phyloP scores from a whole-genome alignment of 352 stramenopile species.

The Hyaloperonospora arabidopsidis region DNA sequence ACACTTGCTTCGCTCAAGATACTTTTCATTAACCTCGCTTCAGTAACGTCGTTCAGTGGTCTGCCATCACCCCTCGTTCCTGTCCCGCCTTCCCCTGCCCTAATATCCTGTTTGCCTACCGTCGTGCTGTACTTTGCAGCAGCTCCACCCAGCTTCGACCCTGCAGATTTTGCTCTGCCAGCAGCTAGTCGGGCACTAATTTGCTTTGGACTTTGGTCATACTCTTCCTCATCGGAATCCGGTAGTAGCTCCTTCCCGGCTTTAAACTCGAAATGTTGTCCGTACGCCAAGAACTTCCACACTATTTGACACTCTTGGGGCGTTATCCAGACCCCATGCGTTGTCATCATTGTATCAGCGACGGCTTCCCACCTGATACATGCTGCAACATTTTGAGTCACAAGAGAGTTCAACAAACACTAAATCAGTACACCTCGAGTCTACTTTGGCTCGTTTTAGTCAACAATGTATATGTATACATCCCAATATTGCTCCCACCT shows the following conservation, averaged over 20 bases:
- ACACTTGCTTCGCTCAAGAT: too few species aligned
- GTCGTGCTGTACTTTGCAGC: not conserved
- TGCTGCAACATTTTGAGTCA: constrained; percentile 6
- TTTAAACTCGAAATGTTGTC: constrained; percentile 11
- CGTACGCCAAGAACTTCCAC: constrained; percentile 77
- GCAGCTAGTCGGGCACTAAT: constrained; percentile 20
- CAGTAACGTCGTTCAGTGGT: not conserved
- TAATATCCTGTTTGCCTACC: not conserved
- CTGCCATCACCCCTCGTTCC: not conserved
- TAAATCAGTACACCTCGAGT: too few species aligned
- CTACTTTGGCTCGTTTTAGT: too few species aligned
- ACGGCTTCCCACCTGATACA: constrained; percentile 48
- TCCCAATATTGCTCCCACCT: constrained; percentile 9
- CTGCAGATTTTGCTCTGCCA: not conserved
- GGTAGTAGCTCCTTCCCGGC: constrained; percentile 21
- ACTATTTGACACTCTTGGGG: constrained; percentile 42
- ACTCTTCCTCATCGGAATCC: constrained; percentile 50
- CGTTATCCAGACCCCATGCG: constrained; percentile 30
- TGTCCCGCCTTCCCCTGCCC: not conserved
- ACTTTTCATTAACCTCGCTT: too few species aligned
- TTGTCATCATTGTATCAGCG: constrained; percentile 29
- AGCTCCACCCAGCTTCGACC: not conserved
- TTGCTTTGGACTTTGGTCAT: constrained; percentile 21
- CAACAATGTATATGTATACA: not conserved
- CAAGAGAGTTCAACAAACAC: too few species aligned